Evolutionary conservation across 345 rosid species (phyloP).

Genomic region (Punica granatum): DNA sequence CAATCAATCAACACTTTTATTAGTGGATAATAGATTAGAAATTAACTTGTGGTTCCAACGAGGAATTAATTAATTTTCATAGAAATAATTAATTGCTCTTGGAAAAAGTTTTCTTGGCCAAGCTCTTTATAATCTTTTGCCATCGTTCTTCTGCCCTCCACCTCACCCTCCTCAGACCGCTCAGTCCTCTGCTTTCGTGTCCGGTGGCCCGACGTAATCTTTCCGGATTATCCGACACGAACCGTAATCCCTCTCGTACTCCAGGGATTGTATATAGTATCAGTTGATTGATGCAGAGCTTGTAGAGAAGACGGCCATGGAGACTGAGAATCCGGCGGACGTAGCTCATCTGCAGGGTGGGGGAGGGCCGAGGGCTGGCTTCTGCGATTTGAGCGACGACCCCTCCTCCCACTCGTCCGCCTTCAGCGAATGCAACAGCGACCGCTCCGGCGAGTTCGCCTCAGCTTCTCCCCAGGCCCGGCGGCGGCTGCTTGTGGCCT

Average conservation of each 20-base stretch:
- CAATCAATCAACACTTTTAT: too few species aligned
- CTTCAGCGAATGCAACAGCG: conserved; percentile 93
- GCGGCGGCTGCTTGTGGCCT: conserved; percentile 54
- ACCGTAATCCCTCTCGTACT: not conserved
- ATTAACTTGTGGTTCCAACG: too few species aligned
- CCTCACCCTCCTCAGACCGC: not conserved
- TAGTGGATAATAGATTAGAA: too few species aligned
- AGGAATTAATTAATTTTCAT: too few species aligned
- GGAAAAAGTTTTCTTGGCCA: too few species aligned
- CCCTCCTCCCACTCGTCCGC: conserved; percentile 48
- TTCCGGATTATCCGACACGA: not conserved
- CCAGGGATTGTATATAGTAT: not conserved
- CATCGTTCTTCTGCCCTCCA: not conserved
- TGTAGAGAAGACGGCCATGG: conserved; percentile 21
- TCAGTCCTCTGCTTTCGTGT: not conserved
- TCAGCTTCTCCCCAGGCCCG: conserved; percentile 60
- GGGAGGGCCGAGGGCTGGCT: conserved; percentile 25
- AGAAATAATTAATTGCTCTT: too few species aligned
- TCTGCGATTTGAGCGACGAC: conserved; percentile 31
- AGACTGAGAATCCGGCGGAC: conserved; percentile 25
- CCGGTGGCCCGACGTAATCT: not conserved
- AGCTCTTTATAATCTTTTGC: too few species aligned
- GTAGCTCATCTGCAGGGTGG: conserved; percentile 41
- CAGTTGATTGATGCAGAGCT: not conserved
- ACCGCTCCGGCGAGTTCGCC: conserved; percentile 85